Evolutionary conservation across 106 monocot genomes (phyloP), one percentile per base, ranked within the genome.

Genomic region (Phalaenopsis aphrodite): DNA sequence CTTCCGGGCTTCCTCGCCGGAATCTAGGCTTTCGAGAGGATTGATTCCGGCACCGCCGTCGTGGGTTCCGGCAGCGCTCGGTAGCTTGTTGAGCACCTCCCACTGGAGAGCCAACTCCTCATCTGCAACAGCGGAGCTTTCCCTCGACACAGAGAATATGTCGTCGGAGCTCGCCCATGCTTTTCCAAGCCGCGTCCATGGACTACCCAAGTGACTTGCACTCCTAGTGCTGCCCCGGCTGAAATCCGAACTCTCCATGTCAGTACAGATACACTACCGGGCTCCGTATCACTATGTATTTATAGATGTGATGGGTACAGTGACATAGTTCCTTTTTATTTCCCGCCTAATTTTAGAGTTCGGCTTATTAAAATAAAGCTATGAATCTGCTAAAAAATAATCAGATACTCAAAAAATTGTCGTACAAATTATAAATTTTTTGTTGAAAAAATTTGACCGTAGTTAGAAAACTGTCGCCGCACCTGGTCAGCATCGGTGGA

Each of bases 51-150:
- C 61, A 61, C 21, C 6, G 1, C 21, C 21, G 6, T 61, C 84
- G 5, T 84, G 64, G 4, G 86, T 46, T 42, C 86, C 78, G n/a
- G 77, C 79, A 39, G 68, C 84, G 15, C 81, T 66, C 43, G 89
- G 89, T 7, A 89, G 86, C 82, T 81, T 84, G 81, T 89, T 86
- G 2, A 89, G 56, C 10, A 86, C 86, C 1, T 84, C 89, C 89
- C 86, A 84, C 82, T 45, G 75, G 10, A 89, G 82, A 52, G 72
- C 84, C 21, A 61, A n/a, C 30, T 87, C 86, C 41, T 89, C 89
- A 17, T 84, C 81, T 10, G 71, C 81, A 11, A 36, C 76, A 6
- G 23, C 52, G 76, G 76, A 11, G 1, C 74, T 74, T 6, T 74
- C 74, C 74, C 16, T 17, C 74, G 74, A n/a, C 45, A 11, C 38